Base-by-base conservation (phyloP, 805 yeast genomes). In the Lachancea nothofagi region DNA sequence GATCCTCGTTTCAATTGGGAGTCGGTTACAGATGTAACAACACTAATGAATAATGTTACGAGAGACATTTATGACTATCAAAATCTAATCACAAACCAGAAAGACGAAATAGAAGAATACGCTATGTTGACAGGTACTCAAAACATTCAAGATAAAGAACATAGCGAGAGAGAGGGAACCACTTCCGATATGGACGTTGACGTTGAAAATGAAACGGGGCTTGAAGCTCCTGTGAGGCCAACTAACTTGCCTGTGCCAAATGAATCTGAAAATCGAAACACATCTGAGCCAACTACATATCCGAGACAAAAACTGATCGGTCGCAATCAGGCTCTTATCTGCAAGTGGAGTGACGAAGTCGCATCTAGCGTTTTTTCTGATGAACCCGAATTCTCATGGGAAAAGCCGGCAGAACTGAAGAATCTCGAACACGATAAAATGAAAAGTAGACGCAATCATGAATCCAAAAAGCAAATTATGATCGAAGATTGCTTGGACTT, bases 401-500 rank as follows among this genome's bases (percentile, higher is more conserved):
- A 69, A 4, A 50, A 59, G 5, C 76, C 78, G 5, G 69, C 69
- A 15, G 54, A 62, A 1, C 53, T 80, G 6, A 67, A 71, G 1
- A 82, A 81, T 50, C 68, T 65, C 1, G 80, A 75, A 45, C 63
- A 82, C 28, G 81, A 74, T 45, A 63, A 57, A n/a, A 69, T 64
- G 42, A 72, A 68, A 48, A 44, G 42, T 23, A 29, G 44, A 29
- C 52, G 56, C 62, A 50, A 50, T 7, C 48, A 52, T 10, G 15
- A 51, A 54, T 32, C 48, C 49, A 36, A 62, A 62, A 35, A 59
- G 69, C 41, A 67, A 24, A 72, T 81, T 15, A 67, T 83, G 0
- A 68, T 90, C 14, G 74, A 77, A 46, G 90, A 84, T 50, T 90
- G 97, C 55, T 58, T 90, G 33, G 71, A 73, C 15, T 56, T 77